A percentile compares a stretch with the other conserved stretches of the same genome.
Evolutionary conservation across 2,329 filamentous ascomycete genomes (phyloP).

Genomic region (Fusarium lateritium): DNA sequence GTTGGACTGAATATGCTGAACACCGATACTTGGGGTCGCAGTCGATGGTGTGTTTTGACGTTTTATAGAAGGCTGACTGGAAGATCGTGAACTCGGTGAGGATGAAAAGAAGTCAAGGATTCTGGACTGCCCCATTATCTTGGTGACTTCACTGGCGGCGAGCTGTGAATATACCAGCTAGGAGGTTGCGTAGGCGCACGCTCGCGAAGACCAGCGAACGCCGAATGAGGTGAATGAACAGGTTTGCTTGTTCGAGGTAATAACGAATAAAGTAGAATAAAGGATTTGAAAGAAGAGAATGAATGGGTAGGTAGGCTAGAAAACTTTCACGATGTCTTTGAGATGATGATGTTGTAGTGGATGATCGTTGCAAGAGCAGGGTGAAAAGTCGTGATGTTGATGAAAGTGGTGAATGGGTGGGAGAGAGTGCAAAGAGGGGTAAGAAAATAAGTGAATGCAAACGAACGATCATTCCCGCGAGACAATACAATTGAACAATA

Average conservation of each 20-base stretch:
- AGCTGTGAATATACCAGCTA: neutral
- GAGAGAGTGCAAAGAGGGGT: neutral
- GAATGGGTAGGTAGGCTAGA: neutral
- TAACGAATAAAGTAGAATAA: too few relatives aligned
- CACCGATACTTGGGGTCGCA: neutral
- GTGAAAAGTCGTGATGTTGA: slow-evolving; percentile 1
- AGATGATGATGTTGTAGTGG: neutral
- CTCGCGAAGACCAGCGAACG: neutral
- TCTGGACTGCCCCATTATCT: slow-evolving; percentile 33
- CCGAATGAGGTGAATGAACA: neutral
- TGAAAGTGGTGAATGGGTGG: neutral
- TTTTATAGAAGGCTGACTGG: neutral
- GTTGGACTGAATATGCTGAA: neutral
- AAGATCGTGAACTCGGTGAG: slow-evolving; percentile 5
- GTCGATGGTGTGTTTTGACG: neutral
- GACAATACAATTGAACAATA: neutral
- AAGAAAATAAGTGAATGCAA: slow-evolving; percentile 3
- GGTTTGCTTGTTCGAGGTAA: neutral
- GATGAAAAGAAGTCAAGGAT: slow-evolving; percentile 34
- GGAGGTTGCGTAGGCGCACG: neutral
- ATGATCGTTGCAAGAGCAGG: neutral
- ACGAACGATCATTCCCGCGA: neutral
- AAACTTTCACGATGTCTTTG: neutral
- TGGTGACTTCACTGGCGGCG: neutral
- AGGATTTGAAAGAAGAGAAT: neutral